These are phyloP conservation scores for Cucurbitaria berberidis DNA, from an alignment of 2,329 filamentous ascomycete species.

Conservation along the genomic window DNA sequence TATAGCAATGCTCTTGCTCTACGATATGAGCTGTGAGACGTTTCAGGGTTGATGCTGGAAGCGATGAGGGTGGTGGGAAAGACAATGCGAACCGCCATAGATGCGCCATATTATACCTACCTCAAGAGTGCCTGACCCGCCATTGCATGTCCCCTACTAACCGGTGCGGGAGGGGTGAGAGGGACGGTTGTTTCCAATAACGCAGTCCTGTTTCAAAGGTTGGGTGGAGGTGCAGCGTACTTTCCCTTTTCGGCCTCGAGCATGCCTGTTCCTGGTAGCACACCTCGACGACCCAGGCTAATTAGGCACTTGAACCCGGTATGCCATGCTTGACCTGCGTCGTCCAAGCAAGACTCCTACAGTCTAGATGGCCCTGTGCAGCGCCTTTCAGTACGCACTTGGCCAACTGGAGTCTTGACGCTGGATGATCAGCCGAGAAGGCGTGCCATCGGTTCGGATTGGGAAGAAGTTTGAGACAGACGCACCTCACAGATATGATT, in stretches of 20 bases:
- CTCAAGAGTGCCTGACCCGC: conserved; percentile 1
- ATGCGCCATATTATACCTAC: conserved; percentile 25
- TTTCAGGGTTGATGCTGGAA: conserved; percentile 10
- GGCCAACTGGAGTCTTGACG: conserved; percentile 2
- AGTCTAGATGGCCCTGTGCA: conserved; percentile 6
- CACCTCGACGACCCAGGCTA: conserved; percentile 8
- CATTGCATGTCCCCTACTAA: conserved; percentile 5
- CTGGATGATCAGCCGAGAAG: background rate
- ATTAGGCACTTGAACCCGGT: conserved; percentile 16
- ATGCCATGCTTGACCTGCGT: conserved; percentile 4
- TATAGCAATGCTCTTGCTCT: conserved; percentile 5
- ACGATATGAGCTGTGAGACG: background rate
- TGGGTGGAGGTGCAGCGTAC: conserved; percentile 3
- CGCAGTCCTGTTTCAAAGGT: conserved; percentile 24
- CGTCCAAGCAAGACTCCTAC: conserved; percentile 3
- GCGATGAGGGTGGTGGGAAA: conserved; percentile 1
- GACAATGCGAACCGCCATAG: conserved; percentile 8
- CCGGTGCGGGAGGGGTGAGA: conserved; percentile 10
- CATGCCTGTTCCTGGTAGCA: conserved; percentile 16
- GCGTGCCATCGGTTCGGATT: background rate
- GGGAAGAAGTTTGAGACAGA: too few relatives aligned
- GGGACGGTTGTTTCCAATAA: conserved; percentile 27
- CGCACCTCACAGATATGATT: too few relatives aligned
- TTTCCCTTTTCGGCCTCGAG: conserved; percentile 7
- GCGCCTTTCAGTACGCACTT: conserved; percentile 3